Conservation (phyloP, 2,329 filamentous ascomycete species). For the Penicillium italicum region DNA sequence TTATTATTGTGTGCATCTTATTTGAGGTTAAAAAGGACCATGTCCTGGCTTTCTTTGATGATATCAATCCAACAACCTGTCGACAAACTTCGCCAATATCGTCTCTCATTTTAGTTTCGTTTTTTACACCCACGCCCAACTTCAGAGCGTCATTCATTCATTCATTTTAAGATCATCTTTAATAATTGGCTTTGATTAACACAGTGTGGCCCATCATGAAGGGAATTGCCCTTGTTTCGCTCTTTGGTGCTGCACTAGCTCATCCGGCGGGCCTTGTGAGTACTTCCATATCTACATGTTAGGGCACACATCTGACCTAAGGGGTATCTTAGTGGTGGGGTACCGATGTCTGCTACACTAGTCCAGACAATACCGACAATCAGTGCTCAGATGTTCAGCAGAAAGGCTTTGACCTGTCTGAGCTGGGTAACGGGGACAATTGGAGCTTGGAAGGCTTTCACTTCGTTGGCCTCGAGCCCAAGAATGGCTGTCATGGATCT, state of each 20-base stretch:
- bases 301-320: neutral
- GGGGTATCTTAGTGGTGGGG: constrained; percentile 41
- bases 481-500: constrained; percentile 44
- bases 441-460: constrained; percentile 64
- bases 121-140: neutral
- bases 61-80: neutral
- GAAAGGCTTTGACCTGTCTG: constrained; percentile 66
- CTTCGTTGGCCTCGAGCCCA: constrained; percentile 68
- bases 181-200: neutral
- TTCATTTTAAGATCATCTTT: neutral
- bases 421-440: constrained; percentile 59
- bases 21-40: neutral
- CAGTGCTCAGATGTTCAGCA: constrained; percentile 65
- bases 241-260: constrained; percentile 41
- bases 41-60: neutral
- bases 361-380: constrained; percentile 71
- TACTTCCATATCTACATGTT: constrained; percentile 1
- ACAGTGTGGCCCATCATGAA: constrained; percentile 18
- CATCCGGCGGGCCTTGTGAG: constrained; percentile 44
- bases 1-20: too few species aligned
- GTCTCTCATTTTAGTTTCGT: neutral
- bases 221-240: constrained; percentile 22
- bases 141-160: neutral
- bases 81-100: constrained; percentile 11
- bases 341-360: constrained; percentile 55